Percentiles rank a stretch among this genome's conserved stretches.
Conservation (phyloP, 225 moss, liverwort and hornwort species). For the Pleurozium schreberi region DNA sequence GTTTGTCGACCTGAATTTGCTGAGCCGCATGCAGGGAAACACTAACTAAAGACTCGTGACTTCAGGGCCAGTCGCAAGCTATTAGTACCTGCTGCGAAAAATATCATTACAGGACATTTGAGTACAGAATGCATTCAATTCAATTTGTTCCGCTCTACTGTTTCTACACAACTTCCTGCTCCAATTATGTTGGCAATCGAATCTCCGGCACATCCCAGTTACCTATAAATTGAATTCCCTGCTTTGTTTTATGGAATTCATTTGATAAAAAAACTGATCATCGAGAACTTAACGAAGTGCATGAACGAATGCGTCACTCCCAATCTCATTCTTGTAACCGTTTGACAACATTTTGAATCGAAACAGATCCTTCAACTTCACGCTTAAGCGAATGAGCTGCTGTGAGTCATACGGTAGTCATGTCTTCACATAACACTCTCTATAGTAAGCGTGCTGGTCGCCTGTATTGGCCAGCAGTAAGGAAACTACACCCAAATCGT, state of each 20-base stretch:
- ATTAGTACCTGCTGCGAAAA: background rate
- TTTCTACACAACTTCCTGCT: background rate
- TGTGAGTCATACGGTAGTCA: background rate
- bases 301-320: background rate
- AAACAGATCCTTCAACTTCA: background rate
- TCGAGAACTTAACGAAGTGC: background rate
- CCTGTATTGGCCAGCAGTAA: background rate
- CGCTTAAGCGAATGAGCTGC: background rate
- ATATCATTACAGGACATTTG: background rate
- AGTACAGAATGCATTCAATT: background rate
- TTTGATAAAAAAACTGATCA: background rate
- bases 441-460: background rate
- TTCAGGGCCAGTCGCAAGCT: background rate
- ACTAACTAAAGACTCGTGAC: background rate
- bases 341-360: background rate
- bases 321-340: background rate
- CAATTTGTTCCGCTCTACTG: background rate
- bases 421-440: background rate
- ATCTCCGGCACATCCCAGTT: background rate
- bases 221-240: background rate
- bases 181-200: background rate
- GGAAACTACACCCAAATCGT: background rate
- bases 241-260: background rate
- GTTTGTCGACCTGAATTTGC: background rate
- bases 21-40: background rate